Evolutionary conservation across 331 rosid genomes (phyloP).

Genomic region (Malus hybrid): DNA sequence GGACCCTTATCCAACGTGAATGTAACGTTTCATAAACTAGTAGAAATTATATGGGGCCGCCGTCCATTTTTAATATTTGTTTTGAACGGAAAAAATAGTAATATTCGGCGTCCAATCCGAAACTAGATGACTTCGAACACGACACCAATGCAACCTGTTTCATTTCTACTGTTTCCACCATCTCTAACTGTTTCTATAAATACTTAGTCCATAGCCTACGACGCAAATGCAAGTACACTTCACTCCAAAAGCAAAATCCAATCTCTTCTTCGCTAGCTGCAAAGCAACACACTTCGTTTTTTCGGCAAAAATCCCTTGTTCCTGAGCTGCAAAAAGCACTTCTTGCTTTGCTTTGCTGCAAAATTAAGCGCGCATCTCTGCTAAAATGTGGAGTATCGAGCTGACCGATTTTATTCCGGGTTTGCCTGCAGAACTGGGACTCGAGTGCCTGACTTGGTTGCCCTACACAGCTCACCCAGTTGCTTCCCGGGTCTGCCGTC

Average conservation of each 20-base stretch:
- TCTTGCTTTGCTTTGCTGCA: neutral
- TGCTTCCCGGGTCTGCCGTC: slow-evolving; percentile 54
- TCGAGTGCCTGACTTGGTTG: slow-evolving; percentile 62
- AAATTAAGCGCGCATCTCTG: neutral
- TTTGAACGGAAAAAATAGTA: neutral
- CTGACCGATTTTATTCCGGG: slow-evolving; percentile 40
- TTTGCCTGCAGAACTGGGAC: slow-evolving; percentile 59
- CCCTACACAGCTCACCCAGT: slow-evolving; percentile 43
- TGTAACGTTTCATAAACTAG: too few relatives aligned
- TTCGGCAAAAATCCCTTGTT: neutral
- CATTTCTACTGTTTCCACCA: too few relatives aligned
- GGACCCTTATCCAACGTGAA: too few relatives aligned
- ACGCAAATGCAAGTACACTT: neutral
- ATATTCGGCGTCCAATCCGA: too few relatives aligned
- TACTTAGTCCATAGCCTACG: neutral
- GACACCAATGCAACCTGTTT: too few relatives aligned
- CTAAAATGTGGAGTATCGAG: neutral
- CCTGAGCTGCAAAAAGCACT: neutral
- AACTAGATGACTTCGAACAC: too few relatives aligned
- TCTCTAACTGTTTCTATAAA: too few relatives aligned
- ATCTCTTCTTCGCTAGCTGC: neutral
- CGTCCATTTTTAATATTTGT: neutral
- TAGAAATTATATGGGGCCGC: neutral
- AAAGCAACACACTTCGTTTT: neutral
- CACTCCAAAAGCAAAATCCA: neutral